Evolutionary conservation across 257 asterid genomes (phyloP).

Genomic region (Solanum appendiculatum): DNA sequence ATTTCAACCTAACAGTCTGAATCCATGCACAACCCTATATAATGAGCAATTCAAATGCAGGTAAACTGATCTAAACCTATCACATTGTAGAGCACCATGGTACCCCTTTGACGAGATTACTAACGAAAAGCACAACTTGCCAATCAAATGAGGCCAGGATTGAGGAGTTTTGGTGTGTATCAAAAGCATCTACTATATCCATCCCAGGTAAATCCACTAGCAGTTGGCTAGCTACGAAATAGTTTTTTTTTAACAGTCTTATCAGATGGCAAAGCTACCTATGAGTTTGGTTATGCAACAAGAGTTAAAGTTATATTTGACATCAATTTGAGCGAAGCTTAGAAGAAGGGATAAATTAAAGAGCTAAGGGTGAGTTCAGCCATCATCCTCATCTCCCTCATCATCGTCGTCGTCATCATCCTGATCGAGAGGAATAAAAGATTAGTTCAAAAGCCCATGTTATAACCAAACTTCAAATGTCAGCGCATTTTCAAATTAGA

Average conservation of each 20-base stretch:
- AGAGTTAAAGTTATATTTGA: background rate
- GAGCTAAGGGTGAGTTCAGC: background rate
- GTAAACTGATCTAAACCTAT: background rate
- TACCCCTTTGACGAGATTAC: background rate
- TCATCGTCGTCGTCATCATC: conserved; percentile 15
- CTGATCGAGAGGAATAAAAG: background rate
- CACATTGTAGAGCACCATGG: background rate
- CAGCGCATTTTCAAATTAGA: background rate
- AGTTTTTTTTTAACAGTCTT: background rate
- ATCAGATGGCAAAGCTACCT: background rate
- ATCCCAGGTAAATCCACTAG: background rate
- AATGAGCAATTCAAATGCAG: background rate
- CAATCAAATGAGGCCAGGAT: background rate
- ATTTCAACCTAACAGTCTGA: background rate
- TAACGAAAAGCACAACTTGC: background rate
- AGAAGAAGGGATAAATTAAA: background rate
- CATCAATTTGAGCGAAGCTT: background rate
- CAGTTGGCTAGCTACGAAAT: background rate
- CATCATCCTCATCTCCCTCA: conserved; percentile 7
- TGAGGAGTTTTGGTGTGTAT: background rate
- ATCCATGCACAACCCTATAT: background rate
- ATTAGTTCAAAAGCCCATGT: background rate
- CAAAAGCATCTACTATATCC: background rate
- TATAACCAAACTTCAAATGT: background rate
- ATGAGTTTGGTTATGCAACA: background rate